Conservation (phyloP, 495 filamentous ascomycete species). For the Penicillium bialowiezense region DNA sequence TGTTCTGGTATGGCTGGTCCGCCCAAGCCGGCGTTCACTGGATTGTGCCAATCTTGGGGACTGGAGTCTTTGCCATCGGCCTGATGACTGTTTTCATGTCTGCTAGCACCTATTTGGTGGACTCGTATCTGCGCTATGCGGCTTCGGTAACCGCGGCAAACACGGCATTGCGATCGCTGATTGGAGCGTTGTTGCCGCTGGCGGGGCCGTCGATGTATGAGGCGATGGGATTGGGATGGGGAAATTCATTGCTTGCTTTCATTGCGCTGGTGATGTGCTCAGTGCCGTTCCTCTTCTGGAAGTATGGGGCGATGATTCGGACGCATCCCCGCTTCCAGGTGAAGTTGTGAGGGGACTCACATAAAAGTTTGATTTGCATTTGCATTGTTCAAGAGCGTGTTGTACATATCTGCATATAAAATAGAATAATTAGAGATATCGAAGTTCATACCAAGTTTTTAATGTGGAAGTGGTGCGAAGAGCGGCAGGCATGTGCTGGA, state of each 20-base stretch:
- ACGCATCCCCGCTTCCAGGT: conserved; percentile 5
- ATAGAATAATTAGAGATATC: neutral
- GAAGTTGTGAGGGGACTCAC: neutral
- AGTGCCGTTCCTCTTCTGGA: conserved; percentile 39
- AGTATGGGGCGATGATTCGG: conserved; percentile 34
- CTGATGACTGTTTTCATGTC: conserved; percentile 48
- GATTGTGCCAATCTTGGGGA: conserved; percentile 65
- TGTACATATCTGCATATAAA: conserved; percentile 1
- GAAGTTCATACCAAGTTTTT: no score
- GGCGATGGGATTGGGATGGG: conserved; percentile 43
- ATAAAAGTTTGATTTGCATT: neutral
- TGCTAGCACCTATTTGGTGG: conserved; percentile 66
- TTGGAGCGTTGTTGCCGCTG: conserved; percentile 56
- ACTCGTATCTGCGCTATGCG: conserved; percentile 64
- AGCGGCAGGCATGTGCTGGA: no score
- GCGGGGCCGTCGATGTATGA: conserved; percentile 43
- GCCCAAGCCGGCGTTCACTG: conserved; percentile 53
- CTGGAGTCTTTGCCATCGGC: conserved; percentile 63
- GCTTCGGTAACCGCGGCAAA: conserved; percentile 64
- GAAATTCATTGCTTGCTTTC: conserved; percentile 45
- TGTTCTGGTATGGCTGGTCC: conserved; percentile 76
- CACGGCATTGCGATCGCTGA: conserved; percentile 54
- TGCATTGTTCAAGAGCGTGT: conserved; percentile 1
- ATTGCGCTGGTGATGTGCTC: conserved; percentile 38
- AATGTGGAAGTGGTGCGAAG: no score